phyloP scores from a whole-genome alignment of 257 asterid species.

The Datura wrightii region DNA sequence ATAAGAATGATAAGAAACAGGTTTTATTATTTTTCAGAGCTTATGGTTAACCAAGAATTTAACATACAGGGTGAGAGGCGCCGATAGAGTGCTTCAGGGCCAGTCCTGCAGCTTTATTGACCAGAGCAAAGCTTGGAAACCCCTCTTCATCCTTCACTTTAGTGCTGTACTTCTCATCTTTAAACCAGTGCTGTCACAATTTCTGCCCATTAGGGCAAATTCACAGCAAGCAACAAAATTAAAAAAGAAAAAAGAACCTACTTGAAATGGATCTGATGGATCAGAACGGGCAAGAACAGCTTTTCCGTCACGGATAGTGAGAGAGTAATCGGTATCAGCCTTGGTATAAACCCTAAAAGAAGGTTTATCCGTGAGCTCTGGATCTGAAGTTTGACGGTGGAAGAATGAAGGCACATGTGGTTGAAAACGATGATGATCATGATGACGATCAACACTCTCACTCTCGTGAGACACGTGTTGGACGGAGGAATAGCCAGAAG shows the following conservation, averaged over 20 bases:
- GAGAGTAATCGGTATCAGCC: slow-evolving; percentile 69
- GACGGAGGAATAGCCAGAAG: slow-evolving; percentile 26
- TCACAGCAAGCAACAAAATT: not conserved
- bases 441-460: slow-evolving; percentile 18
- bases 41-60: not conserved
- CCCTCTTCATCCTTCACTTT: slow-evolving; percentile 81
- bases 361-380: slow-evolving; percentile 50
- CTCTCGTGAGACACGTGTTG: slow-evolving; percentile 42
- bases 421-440: slow-evolving; percentile 34
- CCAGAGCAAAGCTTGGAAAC: slow-evolving; percentile 70
- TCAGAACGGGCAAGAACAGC: slow-evolving; percentile 69
- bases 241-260: slow-evolving; percentile 18
- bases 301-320: slow-evolving; percentile 74
- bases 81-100: slow-evolving; percentile 76
- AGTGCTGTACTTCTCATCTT: slow-evolving; percentile 67
- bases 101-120: slow-evolving; percentile 72
- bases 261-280: slow-evolving; percentile 76
- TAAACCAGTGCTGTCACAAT: slow-evolving; percentile 69
- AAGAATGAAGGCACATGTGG: slow-evolving; percentile 47
- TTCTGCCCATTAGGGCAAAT: not conserved
- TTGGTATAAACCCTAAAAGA: slow-evolving; percentile 65
- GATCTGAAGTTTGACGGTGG: slow-evolving; percentile 35
- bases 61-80: slow-evolving; percentile 55
- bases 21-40: not conserved
- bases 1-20: not conserved